A percentile compares a stretch with the other conserved stretches of the same genome.
Evolutionary conservation across 73 alveolate species (phyloP).

Genomic region (Tetrahymena thermophila): DNA sequence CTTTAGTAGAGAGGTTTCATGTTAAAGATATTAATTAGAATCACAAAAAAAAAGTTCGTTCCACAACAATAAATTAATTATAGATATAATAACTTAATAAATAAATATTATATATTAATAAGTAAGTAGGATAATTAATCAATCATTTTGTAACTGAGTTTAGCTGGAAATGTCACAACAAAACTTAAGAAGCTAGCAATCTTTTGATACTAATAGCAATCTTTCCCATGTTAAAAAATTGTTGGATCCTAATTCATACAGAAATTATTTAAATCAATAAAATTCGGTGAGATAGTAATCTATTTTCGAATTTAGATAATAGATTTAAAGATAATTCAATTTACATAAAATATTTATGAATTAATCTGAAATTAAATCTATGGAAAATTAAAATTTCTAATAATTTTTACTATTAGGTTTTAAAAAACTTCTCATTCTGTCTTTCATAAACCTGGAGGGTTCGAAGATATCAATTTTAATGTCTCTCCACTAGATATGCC

Average conservation of each 20-base stretch:
- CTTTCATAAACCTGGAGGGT: not conserved
- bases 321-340: not conserved
- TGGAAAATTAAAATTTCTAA: too few species aligned
- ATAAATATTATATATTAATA: too few species aligned
- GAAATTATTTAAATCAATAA: not conserved
- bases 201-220: not conserved
- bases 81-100: not conserved
- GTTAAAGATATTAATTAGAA: not conserved
- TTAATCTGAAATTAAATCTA: not conserved
- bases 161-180: not conserved
- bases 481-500: not conserved
- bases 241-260: not conserved
- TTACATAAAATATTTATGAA: too few species aligned
- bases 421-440: not conserved
- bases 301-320: not conserved
- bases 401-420: not conserved
- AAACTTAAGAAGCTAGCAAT: not conserved
- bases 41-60: not conserved
- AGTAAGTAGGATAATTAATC: not conserved
- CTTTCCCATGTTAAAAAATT: not conserved
- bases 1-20: not conserved
- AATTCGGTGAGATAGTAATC: not conserved
- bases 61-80: not conserved
- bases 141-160: not conserved
- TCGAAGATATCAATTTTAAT: not conserved